These are phyloP conservation scores for Malus hybrid DNA, from an alignment of 331 rosid genomes.

Conservation along the genomic window DNA sequence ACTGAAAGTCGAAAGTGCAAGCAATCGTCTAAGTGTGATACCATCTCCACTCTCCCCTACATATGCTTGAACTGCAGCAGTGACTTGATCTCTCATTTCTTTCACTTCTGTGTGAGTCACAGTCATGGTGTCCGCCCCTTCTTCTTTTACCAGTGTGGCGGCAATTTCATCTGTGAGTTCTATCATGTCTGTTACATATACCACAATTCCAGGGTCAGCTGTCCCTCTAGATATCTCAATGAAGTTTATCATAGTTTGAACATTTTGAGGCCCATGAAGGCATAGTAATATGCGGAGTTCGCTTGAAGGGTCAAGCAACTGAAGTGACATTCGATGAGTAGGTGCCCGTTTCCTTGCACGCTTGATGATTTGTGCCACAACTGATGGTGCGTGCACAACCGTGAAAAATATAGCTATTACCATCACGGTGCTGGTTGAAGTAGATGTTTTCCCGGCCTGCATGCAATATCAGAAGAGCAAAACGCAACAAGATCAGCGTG, in stretches of 20 bases:
- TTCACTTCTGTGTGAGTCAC: conserved; percentile 48
- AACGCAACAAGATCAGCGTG: not conserved
- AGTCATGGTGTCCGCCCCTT: conserved; percentile 39
- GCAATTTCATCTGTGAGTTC: conserved; percentile 68
- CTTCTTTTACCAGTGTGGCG: conserved; percentile 39
- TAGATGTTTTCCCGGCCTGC: conserved; percentile 28
- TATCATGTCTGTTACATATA: conserved; percentile 72
- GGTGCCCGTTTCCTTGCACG: conserved; percentile 71
- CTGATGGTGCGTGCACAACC: conserved; percentile 54
- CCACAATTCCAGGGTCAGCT: conserved; percentile 53
- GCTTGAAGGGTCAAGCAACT: conserved; percentile 54
- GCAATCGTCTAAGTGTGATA: conserved; percentile 46
- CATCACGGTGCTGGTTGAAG: conserved; percentile 45
- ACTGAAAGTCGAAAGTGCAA: conserved; percentile 62
- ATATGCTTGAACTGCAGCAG: conserved; percentile 43
- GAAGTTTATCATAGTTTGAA: conserved; percentile 52
- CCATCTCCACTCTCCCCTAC: conserved; percentile 41
- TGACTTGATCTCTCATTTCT: conserved; percentile 69
- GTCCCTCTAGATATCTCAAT: conserved; percentile 73
- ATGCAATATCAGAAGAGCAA: conserved; percentile 17
- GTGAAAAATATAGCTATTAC: conserved; percentile 56
- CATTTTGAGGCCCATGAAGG: conserved; percentile 64
- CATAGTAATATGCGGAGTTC: conserved; percentile 64
- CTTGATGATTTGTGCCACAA: conserved; percentile 66
- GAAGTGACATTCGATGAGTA: conserved; percentile 64